Base-by-base conservation (phyloP, 2,329 filamentous ascomycete genomes). In the Alternaria novae-zelandiae region DNA sequence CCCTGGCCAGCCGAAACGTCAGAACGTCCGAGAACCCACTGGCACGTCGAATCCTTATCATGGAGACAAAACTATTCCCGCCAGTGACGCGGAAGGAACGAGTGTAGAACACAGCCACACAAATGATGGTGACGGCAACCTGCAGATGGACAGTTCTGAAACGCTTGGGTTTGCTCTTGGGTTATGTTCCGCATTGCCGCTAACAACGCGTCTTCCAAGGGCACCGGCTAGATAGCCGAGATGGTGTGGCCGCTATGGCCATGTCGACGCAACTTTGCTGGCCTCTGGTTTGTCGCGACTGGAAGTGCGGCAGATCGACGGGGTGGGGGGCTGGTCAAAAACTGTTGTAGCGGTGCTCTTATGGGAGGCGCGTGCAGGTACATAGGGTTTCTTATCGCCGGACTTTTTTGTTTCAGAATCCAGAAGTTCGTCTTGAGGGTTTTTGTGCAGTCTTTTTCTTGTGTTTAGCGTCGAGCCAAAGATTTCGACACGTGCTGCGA, bases 221-320 rank as follows among this genome's bases (percentile, higher is more conserved):
- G 54, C 49, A 45, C 56, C 62, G 62, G 62, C 53, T 61, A 57
- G 54, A 61, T 64, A 61, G 62, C 62, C 62, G 62, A 57, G 54
- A 64, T 64, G 49, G 61, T 63, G 62, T 64, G 62, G 58, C 56
- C 62, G 62, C 62, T 51, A 64, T 54, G 51, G 57, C 45, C 46
- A 45, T 11, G 26, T 15, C 49, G 32, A 41, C 49, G 30, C 49
- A 53, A 23, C 20, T 25, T 55, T 55, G 57, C 45, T 32, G 57
- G 45, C 17, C 20, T 50, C 46, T 63, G 61, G 57, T 59, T 63
- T 47, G 61, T 63, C 26, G 45, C 53, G 36, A 51, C 32, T 60
- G 61, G 57, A 63, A 55, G 26, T 45, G 58, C 57, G 62, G 62
- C 58, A 64, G 62, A 64, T 64, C 62, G 54, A 61, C 57, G 26